Evolutionary conservation across 1,284 basidiomycete genomes (phyloP).

Genomic region (Tranzscheliella williamsii): DNA sequence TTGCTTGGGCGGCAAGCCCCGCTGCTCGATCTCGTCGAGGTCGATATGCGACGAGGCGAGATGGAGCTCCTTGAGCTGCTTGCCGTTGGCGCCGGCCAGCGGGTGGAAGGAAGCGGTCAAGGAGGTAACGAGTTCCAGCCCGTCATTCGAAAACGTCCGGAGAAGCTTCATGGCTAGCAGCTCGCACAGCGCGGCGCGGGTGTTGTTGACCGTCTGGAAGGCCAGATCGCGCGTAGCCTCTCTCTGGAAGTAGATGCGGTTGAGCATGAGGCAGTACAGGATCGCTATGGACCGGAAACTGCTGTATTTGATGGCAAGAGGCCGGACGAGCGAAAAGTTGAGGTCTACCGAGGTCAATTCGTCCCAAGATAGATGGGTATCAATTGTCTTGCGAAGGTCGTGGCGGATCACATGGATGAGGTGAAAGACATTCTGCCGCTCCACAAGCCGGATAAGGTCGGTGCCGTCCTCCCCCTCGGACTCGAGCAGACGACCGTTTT

Average conservation of each 20-base stretch:
- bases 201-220: conserved; percentile 69
- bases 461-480: conserved; percentile 39
- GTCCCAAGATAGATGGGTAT: conserved; percentile 51
- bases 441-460: conserved; percentile 37
- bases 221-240: conserved; percentile 63
- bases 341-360: conserved; percentile 50
- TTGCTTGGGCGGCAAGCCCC: conserved; percentile 28
- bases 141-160: conserved; percentile 62
- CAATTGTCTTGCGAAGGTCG: conserved; percentile 46
- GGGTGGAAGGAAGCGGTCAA: conserved; percentile 87
- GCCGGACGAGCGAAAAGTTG: conserved; percentile 52
- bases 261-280: conserved; percentile 85
- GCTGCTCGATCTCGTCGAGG: conserved; percentile 10
- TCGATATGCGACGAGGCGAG: conserved; percentile 20
- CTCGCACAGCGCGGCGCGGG: conserved; percentile 82
- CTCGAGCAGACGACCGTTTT: conserved; percentile 30
- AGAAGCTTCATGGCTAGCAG: conserved; percentile 81
- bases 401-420: conserved; percentile 41
- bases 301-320: conserved; percentile 50
- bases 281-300: conserved; percentile 64
- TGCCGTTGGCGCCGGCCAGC: conserved; percentile 64
- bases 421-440: conserved; percentile 44
- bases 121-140: conserved; percentile 74
- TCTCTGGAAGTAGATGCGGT: conserved; percentile 80
- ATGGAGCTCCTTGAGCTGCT: conserved; percentile 25